These are phyloP conservation scores for Penicillium concentricum DNA, from an alignment of 2,329 filamentous ascomycete genomes.

Conservation along the genomic window DNA sequence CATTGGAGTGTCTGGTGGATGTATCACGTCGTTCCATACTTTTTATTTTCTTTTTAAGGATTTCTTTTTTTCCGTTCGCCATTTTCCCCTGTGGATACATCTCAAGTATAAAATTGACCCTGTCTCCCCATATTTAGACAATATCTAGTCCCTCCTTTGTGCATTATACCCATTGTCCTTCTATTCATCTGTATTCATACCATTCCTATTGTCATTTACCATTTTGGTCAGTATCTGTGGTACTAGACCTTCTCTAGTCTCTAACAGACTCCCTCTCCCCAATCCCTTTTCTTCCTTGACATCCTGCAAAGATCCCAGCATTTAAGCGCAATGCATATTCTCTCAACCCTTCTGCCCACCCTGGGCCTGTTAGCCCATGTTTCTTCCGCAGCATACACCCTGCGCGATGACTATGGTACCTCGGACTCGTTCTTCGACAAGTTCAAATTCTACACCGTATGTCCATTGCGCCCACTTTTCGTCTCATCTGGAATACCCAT, in stretches of 20 bases:
- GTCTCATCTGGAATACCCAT: background rate
- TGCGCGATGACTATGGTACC: slow-evolving; percentile 50
- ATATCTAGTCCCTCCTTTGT: slow-evolving; percentile 17
- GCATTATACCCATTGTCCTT: slow-evolving; percentile 7
- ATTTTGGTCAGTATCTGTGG: background rate
- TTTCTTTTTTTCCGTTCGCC: background rate
- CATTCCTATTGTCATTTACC: slow-evolving; percentile 2
- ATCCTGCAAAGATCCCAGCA: background rate
- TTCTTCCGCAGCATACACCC: slow-evolving; percentile 38
- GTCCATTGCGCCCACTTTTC: slow-evolving; percentile 6
- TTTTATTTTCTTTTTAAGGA: slow-evolving; percentile 9
- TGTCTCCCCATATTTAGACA: background rate
- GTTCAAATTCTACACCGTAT: slow-evolving; percentile 53
- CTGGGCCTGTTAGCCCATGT: slow-evolving; percentile 33
- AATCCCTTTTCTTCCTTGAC: background rate
- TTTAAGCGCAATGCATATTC: slow-evolving; percentile 26
- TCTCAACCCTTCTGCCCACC: slow-evolving; percentile 28
- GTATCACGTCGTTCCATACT: slow-evolving; percentile 19
- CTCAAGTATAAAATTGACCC: slow-evolving; percentile 1
- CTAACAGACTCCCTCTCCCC: slow-evolving; percentile 16
- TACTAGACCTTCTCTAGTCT: slow-evolving; percentile 10
- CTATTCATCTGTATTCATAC: slow-evolving; percentile 15
- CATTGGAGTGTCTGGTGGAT: slow-evolving; percentile 30
- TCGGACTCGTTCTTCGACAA: slow-evolving; percentile 50
- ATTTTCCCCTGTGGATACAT: background rate